Evolutionary conservation across 2,329 filamentous ascomycete species (phyloP).

Genomic region (Proliferodiscus dingleyae): DNA sequence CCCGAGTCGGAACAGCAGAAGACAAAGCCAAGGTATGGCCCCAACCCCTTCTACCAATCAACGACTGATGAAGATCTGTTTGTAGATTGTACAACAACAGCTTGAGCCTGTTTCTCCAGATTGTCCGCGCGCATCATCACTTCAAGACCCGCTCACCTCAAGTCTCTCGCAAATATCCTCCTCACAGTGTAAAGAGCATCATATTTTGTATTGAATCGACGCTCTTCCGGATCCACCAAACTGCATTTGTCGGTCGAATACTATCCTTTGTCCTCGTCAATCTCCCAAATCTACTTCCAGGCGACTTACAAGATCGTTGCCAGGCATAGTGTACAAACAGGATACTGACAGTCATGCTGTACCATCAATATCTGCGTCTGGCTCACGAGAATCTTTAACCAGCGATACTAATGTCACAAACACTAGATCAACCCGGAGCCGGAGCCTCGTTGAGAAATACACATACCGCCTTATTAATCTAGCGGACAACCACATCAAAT

Average conservation of each 20-base stretch:
- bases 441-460: conserved; percentile 21
- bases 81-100: conserved; percentile 21
- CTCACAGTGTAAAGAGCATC: conserved; percentile 22
- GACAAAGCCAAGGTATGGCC: conserved; percentile 15
- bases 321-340: conserved; percentile 30
- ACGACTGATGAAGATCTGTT: conserved; percentile 16
- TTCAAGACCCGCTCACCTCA: conserved; percentile 16
- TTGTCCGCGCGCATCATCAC: conserved; percentile 19
- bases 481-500: conserved; percentile 23
- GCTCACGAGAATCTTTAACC: conserved; percentile 7
- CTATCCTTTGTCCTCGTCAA: conserved; percentile 20
- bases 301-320: conserved; percentile 19
- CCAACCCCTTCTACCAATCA: conserved; percentile 16
- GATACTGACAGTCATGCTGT: conserved; percentile 65
- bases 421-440: conserved; percentile 14
- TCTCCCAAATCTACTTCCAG: conserved; percentile 20
- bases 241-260: conserved; percentile 27
- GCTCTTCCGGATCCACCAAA: conserved; percentile 17
- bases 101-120: conserved; percentile 22
- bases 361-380: conserved; percentile 40
- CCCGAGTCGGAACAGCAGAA: conserved; percentile 11
- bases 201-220: conserved; percentile 23
- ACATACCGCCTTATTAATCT: conserved; percentile 23
- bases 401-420: conserved; percentile 12
- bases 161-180: conserved; percentile 18